Evolutionary conservation across 106 monocot species (phyloP).

Genomic region (Allium cepa): DNA sequence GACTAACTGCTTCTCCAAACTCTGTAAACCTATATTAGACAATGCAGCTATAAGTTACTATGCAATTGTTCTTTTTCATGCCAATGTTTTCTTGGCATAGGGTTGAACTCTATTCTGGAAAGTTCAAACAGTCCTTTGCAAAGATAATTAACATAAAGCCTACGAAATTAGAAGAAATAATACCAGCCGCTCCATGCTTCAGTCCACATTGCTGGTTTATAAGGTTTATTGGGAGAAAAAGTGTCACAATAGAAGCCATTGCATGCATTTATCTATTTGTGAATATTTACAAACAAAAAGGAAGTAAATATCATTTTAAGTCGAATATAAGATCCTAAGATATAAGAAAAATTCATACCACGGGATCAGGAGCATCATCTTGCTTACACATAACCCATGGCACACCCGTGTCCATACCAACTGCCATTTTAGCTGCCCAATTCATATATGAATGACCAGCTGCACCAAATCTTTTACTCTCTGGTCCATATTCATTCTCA

Average conservation of each 20-base stretch:
- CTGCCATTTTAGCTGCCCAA: slow-evolving; percentile 94
- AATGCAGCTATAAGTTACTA: background rate
- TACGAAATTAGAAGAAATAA: slow-evolving; percentile 6
- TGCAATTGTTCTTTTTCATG: too few species aligned
- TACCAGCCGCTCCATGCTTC: slow-evolving; percentile 99
- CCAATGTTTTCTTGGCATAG: too few species aligned
- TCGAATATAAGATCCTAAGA: background rate
- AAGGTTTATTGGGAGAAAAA: slow-evolving; percentile 81
- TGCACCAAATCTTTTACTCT: slow-evolving; percentile 60
- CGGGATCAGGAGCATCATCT: slow-evolving; percentile 98
- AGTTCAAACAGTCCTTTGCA: background rate
- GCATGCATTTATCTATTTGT: slow-evolving; percentile 80
- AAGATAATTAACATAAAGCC: background rate
- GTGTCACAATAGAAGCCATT: slow-evolving; percentile 96
- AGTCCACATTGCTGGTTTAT: slow-evolving; percentile 94
- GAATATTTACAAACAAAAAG: background rate
- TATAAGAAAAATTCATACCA: slow-evolving; percentile 21
- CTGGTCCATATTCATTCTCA: slow-evolving; percentile 97
- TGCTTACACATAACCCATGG: slow-evolving; percentile 99
- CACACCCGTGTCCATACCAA: slow-evolving; percentile 72
- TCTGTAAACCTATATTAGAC: slow-evolving; percentile 69
- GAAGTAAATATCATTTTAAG: background rate
- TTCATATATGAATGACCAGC: slow-evolving; percentile 67
- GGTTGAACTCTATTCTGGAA: too few species aligned
- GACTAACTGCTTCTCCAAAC: slow-evolving; percentile 67